Conservation (phyloP, 176 grass and related monocot genomes). For the Oryza officinalis region DNA sequence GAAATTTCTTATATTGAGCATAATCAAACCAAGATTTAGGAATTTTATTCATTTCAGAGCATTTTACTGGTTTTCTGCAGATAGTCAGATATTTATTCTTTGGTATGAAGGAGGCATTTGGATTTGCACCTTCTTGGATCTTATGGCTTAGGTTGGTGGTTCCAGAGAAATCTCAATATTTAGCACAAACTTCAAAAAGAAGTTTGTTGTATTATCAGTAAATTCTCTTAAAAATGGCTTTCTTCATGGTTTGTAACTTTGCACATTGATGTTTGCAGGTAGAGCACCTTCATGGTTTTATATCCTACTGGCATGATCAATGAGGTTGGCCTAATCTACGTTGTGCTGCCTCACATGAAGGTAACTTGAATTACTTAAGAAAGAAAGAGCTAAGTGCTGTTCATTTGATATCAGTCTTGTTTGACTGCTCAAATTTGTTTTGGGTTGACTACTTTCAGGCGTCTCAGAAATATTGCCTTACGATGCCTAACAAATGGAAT, state of each 20-base stretch:
- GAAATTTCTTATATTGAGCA: neutral
- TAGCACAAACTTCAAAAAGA: neutral
- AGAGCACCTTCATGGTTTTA: slow-evolving; percentile 39
- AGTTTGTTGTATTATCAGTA: neutral
- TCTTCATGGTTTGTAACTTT: too few relatives aligned
- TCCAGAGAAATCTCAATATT: neutral
- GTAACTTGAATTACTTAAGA: slow-evolving; percentile 5
- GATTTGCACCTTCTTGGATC: slow-evolving; percentile 72
- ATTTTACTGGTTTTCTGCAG: slow-evolving; percentile 28
- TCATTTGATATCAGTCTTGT: neutral
- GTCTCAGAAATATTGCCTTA: slow-evolving; percentile 39
- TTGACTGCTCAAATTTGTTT: neutral
- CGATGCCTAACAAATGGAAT: slow-evolving; percentile 44
- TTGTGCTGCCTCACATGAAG: slow-evolving; percentile 40
- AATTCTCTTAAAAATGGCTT: neutral
- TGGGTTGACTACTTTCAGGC: neutral
- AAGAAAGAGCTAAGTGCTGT: neutral
- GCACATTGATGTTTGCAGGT: neutral
- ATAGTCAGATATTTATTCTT: slow-evolving; percentile 93
- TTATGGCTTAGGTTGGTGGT: slow-evolving; percentile 81
- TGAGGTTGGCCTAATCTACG: slow-evolving; percentile 34
- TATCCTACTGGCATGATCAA: too few relatives aligned
- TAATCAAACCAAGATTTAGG: neutral
- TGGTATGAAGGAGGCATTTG: slow-evolving; percentile 70
- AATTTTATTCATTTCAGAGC: neutral